Conservation (phyloP, 1,284 basidiomycete species). For the Tylopilus sp. region DNA sequence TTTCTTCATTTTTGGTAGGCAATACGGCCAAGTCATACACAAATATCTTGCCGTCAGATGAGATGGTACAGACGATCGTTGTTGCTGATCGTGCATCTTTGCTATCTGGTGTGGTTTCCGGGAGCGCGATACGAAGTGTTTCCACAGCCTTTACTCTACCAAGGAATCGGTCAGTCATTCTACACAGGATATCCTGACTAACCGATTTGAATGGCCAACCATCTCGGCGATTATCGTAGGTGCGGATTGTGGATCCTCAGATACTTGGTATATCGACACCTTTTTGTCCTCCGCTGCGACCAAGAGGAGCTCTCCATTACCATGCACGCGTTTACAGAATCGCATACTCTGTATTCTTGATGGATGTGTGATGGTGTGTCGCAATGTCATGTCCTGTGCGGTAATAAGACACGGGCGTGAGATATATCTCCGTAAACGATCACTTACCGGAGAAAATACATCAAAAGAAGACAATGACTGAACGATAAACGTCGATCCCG, state of each 20-base stretch:
- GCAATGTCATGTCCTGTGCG: constrained; percentile 61
- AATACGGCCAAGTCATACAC: constrained; percentile 67
- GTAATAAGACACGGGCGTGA: constrained; percentile 2
- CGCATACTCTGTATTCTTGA: constrained; percentile 76
- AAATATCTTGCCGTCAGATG: constrained; percentile 80
- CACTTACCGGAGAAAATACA: constrained; percentile 72
- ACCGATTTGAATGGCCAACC: constrained; percentile 74
- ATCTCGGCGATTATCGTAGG: constrained; percentile 58
- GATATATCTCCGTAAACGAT: neutral
- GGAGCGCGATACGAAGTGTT: constrained; percentile 53
- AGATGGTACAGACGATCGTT: constrained; percentile 66
- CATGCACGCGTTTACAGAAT: constrained; percentile 58
- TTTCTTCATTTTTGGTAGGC: constrained; percentile 29
- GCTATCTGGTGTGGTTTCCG: constrained; percentile 27
- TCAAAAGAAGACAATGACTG: constrained; percentile 75
- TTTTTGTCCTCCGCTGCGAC: constrained; percentile 85
- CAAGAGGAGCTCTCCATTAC: constrained; percentile 62
- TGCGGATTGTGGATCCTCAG: constrained; percentile 36
- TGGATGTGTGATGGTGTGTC: constrained; percentile 68
- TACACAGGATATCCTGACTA: constrained; percentile 13
- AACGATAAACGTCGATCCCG: constrained; percentile 74
- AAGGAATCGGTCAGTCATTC: neutral
- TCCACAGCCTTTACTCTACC: constrained; percentile 69
- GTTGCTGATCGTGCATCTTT: constrained; percentile 40
- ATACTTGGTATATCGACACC: constrained; percentile 65